Evolutionary conservation across 2,329 filamentous ascomycete species (phyloP).

Genomic region (Phyllosticta paracitricarpa): DNA sequence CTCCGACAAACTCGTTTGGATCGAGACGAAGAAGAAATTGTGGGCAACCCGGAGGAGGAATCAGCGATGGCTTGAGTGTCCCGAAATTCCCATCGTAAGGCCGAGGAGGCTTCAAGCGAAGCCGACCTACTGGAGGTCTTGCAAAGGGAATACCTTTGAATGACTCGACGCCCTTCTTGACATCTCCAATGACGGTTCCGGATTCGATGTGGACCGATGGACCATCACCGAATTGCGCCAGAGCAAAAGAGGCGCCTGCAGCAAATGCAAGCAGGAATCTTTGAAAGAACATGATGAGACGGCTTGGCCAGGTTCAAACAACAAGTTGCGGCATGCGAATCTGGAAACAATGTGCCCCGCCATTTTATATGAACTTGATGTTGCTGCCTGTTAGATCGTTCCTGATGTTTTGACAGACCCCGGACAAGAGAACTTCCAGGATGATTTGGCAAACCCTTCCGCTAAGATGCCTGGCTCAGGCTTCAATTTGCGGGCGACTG

Average conservation of each 20-base stretch:
- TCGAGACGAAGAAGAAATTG: constrained; percentile 29
- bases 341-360: not conserved
- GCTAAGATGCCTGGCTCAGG: not conserved
- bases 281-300: not conserved
- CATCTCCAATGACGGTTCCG: constrained; percentile 47
- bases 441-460: not conserved
- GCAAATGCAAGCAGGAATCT: not conserved
- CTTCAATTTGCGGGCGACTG: not conserved
- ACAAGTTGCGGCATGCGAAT: not conserved
- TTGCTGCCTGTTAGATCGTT: not conserved
- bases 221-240: constrained; percentile 14
- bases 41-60: constrained; percentile 51
- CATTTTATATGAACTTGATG: not conserved
- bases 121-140: constrained; percentile 3
- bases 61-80: constrained; percentile 45
- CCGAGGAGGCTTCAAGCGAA: not conserved
- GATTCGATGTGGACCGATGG: constrained; percentile 47
- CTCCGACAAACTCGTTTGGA: not conserved
- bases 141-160: constrained; percentile 10
- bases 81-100: constrained; percentile 40
- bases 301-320: not conserved
- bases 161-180: constrained; percentile 45
- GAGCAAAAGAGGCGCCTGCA: not conserved
- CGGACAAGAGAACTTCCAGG: not conserved
- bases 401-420: not conserved